Evolutionary conservation across 164 flowering plant species (phyloP), one percentile per base, ranked within the genome.

Genomic region (Nymphaea thermarum): DNA sequence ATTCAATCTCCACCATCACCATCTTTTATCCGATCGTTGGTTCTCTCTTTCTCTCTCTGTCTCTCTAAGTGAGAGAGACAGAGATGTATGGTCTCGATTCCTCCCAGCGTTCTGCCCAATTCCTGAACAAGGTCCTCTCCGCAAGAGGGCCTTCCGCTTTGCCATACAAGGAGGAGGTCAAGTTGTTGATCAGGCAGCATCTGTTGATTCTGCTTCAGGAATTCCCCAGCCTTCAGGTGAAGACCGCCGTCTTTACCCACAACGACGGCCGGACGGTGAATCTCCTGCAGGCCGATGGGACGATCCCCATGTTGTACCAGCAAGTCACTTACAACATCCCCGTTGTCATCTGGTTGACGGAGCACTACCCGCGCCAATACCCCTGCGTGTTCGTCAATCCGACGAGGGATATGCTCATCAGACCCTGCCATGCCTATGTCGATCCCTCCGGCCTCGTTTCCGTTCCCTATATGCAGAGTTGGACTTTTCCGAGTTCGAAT

Each of bases 371-470:
- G 11, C 88, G 93, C 70, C 87, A 83, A 64, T 80, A 96, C 2
- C 96, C 98, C 10, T 71, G 77, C 63, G 90, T 89, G 51, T 90
- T 79, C 76, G 83, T 93, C n/a, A 83, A 83, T 61, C 98, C 98
- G 60, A 93, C 98, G 2, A 79, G 89, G 25, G 96, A 90, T 68
- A 93, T 93, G 98, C 67, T 93, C 74, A 85, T 93, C 79, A 93
- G 88, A 73, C 86, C 89, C 44, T 87, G 86, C 2, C 96, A 93
- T 68, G 72, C 86, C 3, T 73, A 80, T 67, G 97, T 93, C 43
- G 82, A 83, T 44, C 93, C 98, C 8, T 85, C 87, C 11, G 98
- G 98, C 4, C 66, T 86, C 25, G 96, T 87, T 63, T 77, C 89
- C 5, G 66, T 79, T 44, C 88, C 97, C 2, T 87, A 85, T 65